phyloP scores from a whole-genome alignment of 225 moss, liverwort and hornwort genomes.

The Straminergon stramineum region DNA sequence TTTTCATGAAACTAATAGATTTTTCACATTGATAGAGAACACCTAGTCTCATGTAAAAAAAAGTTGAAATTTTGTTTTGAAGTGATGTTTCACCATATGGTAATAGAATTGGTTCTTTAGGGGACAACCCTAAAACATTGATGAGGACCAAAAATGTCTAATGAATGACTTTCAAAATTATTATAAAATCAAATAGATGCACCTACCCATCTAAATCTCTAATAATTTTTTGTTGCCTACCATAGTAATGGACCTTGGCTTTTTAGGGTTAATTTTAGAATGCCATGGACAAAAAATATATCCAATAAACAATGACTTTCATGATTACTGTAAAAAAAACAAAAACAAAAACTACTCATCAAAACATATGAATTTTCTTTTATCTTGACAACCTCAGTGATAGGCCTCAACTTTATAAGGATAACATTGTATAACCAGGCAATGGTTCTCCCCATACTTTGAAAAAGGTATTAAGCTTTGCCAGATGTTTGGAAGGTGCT shows the following conservation, averaged over 20 bases:
- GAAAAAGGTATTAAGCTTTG: not conserved
- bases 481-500: rapidly evolving
- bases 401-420: rapidly evolving
- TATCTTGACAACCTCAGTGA: rapidly evolving
- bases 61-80: not conserved
- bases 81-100: too few relatives aligned
- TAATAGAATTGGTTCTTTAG: not conserved
- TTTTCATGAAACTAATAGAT: not conserved
- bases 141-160: not conserved
- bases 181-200: not conserved
- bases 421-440: not conserved
- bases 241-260: rapidly evolving
- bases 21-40: too few relatives aligned
- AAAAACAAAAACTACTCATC: not conserved
- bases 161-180: not conserved
- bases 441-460: rapidly evolving
- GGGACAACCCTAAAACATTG: rapidly evolving
- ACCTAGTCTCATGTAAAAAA: not conserved
- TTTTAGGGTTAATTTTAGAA: not conserved
- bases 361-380: not conserved
- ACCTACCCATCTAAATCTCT: not conserved
- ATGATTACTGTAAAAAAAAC: rapidly evolving
- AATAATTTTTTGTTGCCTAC: not conserved
- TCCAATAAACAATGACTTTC: not conserved
- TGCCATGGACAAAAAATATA: rapidly evolving